Base-by-base conservation (phyloP, 1,284 basidiomycete genomes). In the Trichosporon ovoides region DNA sequence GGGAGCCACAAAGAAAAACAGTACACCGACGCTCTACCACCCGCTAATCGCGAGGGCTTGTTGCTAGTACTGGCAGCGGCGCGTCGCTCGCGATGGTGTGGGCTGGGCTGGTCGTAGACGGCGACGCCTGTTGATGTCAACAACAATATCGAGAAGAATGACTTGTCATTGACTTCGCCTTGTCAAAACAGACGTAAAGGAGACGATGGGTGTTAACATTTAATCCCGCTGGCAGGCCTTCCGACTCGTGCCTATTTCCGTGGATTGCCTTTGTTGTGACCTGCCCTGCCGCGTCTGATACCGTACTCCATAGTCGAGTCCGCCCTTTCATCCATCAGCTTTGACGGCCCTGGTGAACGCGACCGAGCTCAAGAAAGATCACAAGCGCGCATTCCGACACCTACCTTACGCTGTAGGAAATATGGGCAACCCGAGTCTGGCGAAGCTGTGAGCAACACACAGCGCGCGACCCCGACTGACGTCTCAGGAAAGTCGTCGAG, bases 401-500 rank as follows among this genome's bases (percentile, higher is more conserved):
- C n/a, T 5, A 22, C 6, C 6, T 31, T 34, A 37, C 43, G 33
- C 56, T 53, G 58, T 38, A 20, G 63, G 64, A 53, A 31, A 28
- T 14, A 48, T 48, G 43, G 43, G 10, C 22, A 48, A 31, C 43
- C 7, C 43, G 16, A 48, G 43, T 24, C 28, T 48, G 43, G 64
- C 66, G 37, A 60, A 63, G 38, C 61, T 68, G 67, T 67, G 40
- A 48, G 67, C 61, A 40, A 37, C 43, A 19, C 2, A 22, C 22
- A 5, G 13, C n/a, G n/a, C 5, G 5, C 22, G 40, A 51, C 48
- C n/a, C 22, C 24, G 6, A 40, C 54, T 57, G n/a, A 61, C 58
- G 33, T 24, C 46, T 3, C 64, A 76, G 74, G 14, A 79, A 77
- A 38, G 78, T 79, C 14, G 66, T 71, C 12, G 76, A 79, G 61